Evolutionary conservation across 1,139 yeast genomes (phyloP), one percentile per base, ranked within the genome.

Genomic region (Wickerhamomyces sp.): DNA sequence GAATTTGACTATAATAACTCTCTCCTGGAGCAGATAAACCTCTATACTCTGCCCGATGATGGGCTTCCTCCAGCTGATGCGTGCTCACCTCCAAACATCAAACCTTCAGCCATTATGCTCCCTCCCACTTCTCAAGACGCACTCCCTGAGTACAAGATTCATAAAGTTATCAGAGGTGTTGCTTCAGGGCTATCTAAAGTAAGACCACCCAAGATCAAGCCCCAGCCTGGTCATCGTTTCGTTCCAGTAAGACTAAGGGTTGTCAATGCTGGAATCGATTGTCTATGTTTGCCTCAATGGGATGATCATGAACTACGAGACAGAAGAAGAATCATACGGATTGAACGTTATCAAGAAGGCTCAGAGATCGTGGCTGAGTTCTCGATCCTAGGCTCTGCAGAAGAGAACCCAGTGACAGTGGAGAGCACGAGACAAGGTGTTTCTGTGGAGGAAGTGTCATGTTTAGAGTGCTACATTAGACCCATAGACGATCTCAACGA

Each of bases 111-210:
- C 24, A 10, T 10, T 21, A 10, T 21, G 24, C 27, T 10, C 27
- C 8, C 13, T 8, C 27, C 27, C 27, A 13, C 27, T 12, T 24
- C 13, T 8, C n/a, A 24, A 24, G 27, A 21, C 24, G 9, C 7
- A 21, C 10, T 21, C 24, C 24, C 24, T 7, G 10, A 21, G 10
- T 14, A 31, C 7, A 54, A 52, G 34, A 58, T 67, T 29, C 74
- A 65, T 49, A 63, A 73, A 31, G 71, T 78, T 2, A 64, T 76
- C 17, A 64, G 84, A 45, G 83, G 83, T 8, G 63, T 76, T 13
- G 72, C 77, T 24, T 77, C 81, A 4, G 82, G 83, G 16, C 82
- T 82, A 1, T 63, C 75, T 28, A 64, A 69, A 18, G 73, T 79
- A 2, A 66, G 74, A 43, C 82, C 82, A 2, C 83, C 83, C 14